Evolutionary conservation across 352 stramenopile genomes (phyloP).

Genomic region (Pythium coloratum): DNA sequence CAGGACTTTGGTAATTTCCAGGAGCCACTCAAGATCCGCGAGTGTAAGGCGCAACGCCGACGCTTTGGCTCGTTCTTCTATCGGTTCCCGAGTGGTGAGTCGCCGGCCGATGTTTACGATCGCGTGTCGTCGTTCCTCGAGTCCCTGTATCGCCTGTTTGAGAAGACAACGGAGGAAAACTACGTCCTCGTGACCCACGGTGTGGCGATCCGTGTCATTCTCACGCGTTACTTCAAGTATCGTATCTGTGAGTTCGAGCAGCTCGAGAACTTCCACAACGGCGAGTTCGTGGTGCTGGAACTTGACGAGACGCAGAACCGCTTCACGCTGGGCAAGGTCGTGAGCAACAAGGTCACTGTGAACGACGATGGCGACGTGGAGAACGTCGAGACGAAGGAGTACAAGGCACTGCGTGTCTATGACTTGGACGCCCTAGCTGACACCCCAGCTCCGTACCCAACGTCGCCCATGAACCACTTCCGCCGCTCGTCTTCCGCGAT

Average conservation of each 20-base stretch:
- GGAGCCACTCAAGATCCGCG: conserved; percentile 74
- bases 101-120: conserved; percentile 86
- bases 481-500: conserved; percentile 40
- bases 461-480: conserved; percentile 69
- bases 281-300: conserved; percentile 82
- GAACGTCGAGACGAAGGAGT: conserved; percentile 47
- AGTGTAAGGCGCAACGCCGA: conserved; percentile 75
- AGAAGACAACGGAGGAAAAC: conserved; percentile 74
- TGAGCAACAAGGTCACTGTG: conserved; percentile 60
- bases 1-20: conserved; percentile 93
- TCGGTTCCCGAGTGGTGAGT: conserved; percentile 86
- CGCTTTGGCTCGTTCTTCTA: conserved; percentile 90
- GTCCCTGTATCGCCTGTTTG: conserved; percentile 85
- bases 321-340: conserved; percentile 66
- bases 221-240: conserved; percentile 90
- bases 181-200: conserved; percentile 88
- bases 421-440: conserved; percentile 43
- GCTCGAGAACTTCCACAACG: conserved; percentile 85
- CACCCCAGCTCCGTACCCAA: conserved; percentile 53
- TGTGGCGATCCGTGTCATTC: conserved; percentile 85
- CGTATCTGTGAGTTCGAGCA: conserved; percentile 84
- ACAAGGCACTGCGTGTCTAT: conserved; percentile 48
- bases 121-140: conserved; percentile 88
- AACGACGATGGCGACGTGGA: conserved; percentile 35
- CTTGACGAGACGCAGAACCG: conserved; percentile 58